Conservation (phyloP, 1,284 basidiomycete species). For the Ganoderma resinaceum region DNA sequence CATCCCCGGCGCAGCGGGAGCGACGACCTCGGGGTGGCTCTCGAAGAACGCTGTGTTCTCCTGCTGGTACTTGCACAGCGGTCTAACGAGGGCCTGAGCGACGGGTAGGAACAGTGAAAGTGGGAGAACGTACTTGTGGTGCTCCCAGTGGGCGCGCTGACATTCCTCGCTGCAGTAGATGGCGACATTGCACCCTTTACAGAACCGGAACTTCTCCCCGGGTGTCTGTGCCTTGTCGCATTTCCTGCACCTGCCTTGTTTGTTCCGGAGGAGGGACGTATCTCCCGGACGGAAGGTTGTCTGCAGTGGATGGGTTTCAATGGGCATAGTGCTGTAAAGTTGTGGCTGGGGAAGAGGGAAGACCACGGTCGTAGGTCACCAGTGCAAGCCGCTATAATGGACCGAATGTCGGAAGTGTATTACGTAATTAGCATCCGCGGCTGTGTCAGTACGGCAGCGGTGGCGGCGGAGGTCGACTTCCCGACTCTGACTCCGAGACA, state of each 20-base stretch:
- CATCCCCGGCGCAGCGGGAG: neutral
- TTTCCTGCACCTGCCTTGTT: constrained; percentile 10
- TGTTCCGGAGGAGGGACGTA: constrained; percentile 11
- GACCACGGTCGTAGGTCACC: neutral
- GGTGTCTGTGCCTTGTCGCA: constrained; percentile 12
- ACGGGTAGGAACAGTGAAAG: neutral
- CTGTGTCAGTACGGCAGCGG: too few species aligned
- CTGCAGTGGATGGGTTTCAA: constrained; percentile 13
- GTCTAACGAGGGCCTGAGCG: neutral
- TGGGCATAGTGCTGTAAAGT: neutral
- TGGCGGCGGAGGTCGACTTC: too few species aligned
- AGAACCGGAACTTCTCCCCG: constrained; percentile 10
- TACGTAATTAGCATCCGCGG: neutral
- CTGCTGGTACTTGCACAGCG: constrained; percentile 11
- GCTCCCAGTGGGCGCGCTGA: constrained; percentile 15
- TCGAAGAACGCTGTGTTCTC: constrained; percentile 3
- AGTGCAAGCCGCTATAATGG: neutral
- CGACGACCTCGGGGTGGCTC: neutral
- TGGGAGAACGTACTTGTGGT: constrained; percentile 3
- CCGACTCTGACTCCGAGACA: too few species aligned
- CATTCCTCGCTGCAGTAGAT: constrained; percentile 17
- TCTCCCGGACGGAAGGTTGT: constrained; percentile 7
- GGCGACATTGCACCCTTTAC: constrained; percentile 13
- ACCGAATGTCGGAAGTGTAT: too few species aligned
- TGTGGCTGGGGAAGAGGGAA: neutral